Percentiles rank a stretch among this genome's conserved stretches.
These are phyloP conservation scores for Candida mesenterica DNA, from an alignment of 1,139 yeast genomes.

Conservation along the genomic window DNA sequence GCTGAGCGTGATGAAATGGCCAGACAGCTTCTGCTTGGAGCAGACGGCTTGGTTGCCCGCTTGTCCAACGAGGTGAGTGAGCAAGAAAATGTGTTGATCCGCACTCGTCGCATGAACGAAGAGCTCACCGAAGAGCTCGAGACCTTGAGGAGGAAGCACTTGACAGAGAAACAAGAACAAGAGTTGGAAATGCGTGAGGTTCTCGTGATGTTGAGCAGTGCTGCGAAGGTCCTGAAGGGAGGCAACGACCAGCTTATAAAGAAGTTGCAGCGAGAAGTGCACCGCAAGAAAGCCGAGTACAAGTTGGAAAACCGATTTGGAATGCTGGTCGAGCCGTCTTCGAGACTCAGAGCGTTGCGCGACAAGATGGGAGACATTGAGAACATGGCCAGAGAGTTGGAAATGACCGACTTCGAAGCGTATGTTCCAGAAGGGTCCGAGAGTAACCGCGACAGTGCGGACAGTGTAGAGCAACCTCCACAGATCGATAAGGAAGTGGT, in stretches of 20 bases:
- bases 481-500: too few relatives aligned
- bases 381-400: conserved; percentile 80
- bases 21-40: conserved; percentile 72
- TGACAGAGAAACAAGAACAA: conserved; percentile 78
- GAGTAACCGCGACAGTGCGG: conserved; percentile 7
- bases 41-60: conserved; percentile 78
- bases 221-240: conserved; percentile 37
- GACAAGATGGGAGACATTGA: conserved; percentile 87
- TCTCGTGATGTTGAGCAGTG: conserved; percentile 58
- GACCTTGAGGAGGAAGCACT: conserved; percentile 66
- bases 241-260: conserved; percentile 45
- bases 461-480: background rate
- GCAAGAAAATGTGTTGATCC: conserved; percentile 62
- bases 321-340: conserved; percentile 69
- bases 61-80: conserved; percentile 70
- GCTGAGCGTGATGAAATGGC: conserved; percentile 84
- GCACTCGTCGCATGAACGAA: conserved; percentile 68
- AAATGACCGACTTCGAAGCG: conserved; percentile 73
- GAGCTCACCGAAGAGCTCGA: conserved; percentile 66
- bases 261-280: conserved; percentile 58
- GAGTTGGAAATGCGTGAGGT: conserved; percentile 89
- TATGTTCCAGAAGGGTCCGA: conserved; percentile 17
- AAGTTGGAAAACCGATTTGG: conserved; percentile 57
- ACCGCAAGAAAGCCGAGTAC: conserved; percentile 61
- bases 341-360: conserved; percentile 70